Evolutionary conservation across 176 grass and related monocot genomes (phyloP), one percentile per base, ranked within the genome.

Genomic region (Cenchrus fungigraminus): DNA sequence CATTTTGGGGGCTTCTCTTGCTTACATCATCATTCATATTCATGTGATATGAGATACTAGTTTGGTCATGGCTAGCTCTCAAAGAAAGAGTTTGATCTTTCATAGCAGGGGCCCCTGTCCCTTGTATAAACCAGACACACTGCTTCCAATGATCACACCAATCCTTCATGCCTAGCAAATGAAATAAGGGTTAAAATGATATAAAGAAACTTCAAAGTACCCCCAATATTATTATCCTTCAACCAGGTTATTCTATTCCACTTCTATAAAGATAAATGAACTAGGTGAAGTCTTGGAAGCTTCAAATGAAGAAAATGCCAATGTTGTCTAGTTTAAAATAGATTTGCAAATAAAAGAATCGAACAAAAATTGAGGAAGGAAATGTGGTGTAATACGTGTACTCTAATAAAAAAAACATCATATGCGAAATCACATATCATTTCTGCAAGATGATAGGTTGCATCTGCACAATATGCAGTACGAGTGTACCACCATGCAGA

Each of bases 141-240:
- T 98, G 92, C 86, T 98, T 98, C 95, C 95, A 98, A 50, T 98
- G 95, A 76, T 98, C 87, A 71, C 95, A 98, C 95, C 95, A 98
- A 77, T 91, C 83, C 67, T 90, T 87, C 34, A 43, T 81, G 77
- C 81, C 95, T 95, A 73, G 37, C 46, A 72, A 91, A 82, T 12
- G 51, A 89, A 42, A 76, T 58, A 71, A 78, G 9, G 28, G n/a
- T 62, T 8, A 49, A 53, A 79, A 63, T n/a, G 1, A 9, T 80
- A 68, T 37, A 59, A 84, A 74, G 1, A 72, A 37, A 71, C 44
- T 81, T 80, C 68, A 11, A 70, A 85, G 19, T 73, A 70, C 13
- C 31, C 79, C 49, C 51, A 74, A 47, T 61, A 68, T 65, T 12
- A 46, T 43, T 65, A 54, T 4, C 3, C 15, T 65, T n/a, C 28